Evolutionary conservation across 345 rosid species (phyloP).

Genomic region (Euphorbia lathyris): DNA sequence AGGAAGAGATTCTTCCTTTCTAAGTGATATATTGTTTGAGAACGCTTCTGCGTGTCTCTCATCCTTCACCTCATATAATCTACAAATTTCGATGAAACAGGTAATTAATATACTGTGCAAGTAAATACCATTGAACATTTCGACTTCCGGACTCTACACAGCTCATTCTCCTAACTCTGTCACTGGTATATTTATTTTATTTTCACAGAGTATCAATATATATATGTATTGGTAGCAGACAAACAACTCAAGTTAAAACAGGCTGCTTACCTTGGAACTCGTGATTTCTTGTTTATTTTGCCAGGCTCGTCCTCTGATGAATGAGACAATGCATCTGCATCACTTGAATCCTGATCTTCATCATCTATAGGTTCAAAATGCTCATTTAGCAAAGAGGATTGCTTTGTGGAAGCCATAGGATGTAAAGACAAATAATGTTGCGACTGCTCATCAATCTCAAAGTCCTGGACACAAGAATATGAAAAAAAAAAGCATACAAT

Average conservation of each 20-base stretch:
- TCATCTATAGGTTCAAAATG: constrained; percentile 74
- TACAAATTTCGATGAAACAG: constrained; percentile 22
- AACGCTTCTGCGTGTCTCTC: constrained; percentile 86
- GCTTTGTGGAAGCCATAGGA: constrained; percentile 65
- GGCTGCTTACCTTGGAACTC: constrained; percentile 55
- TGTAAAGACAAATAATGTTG: constrained; percentile 65
- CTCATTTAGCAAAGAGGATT: constrained; percentile 64
- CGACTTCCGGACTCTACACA: background rate
- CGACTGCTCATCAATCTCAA: constrained; percentile 66
- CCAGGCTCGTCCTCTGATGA: constrained; percentile 46
- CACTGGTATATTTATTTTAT: no score
- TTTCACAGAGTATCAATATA: no score
- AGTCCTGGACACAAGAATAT: constrained; percentile 52
- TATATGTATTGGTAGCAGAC: background rate
- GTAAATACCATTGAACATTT: background rate
- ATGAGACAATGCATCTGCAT: constrained; percentile 54
- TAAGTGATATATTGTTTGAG: constrained; percentile 53
- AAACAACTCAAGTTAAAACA: background rate
- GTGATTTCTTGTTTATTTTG: constrained; percentile 41
- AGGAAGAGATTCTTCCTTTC: constrained; percentile 69
- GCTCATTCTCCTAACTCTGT: background rate
- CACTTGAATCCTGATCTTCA: constrained; percentile 46
- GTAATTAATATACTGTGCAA: background rate
- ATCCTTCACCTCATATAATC: constrained; percentile 84
- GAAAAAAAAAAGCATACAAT: constrained; percentile 12